Evolutionary conservation across 192 early-diverging fungal species (phyloP).

Genomic region (Backusella australiensis): DNA sequence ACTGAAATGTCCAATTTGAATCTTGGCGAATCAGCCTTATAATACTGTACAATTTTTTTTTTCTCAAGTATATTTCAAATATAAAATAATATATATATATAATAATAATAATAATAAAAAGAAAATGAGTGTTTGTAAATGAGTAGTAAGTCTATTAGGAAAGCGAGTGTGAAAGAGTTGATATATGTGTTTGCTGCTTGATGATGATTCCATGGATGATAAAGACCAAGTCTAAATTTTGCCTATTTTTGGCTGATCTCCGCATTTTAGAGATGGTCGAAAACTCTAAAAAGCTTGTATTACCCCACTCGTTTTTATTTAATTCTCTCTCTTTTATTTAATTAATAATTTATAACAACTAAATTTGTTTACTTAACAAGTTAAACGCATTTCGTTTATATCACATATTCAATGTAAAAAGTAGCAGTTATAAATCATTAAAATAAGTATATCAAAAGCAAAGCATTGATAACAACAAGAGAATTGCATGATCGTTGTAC

Average conservation of each 20-base stretch:
- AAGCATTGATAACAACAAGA: neutral
- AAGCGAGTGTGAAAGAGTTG: neutral
- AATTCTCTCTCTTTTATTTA: neutral
- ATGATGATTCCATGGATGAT: neutral
- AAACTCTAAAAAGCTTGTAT: neutral
- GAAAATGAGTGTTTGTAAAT: neutral
- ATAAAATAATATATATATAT: neutral
- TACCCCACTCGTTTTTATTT: neutral
- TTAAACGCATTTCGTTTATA: neutral
- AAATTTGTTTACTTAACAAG: neutral
- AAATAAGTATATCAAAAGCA: too few species aligned
- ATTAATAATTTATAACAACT: neutral
- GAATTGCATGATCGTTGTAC: neutral
- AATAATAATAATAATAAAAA: neutral
- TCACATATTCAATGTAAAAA: too few species aligned
- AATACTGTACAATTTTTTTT: neutral
- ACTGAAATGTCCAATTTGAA: neutral
- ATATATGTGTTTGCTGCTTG: neutral
- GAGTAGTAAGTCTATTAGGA: neutral
- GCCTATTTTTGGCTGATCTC: neutral
- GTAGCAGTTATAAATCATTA: too few species aligned
- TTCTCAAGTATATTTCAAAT: neutral
- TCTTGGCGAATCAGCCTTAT: neutral
- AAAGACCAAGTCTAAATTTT: neutral
- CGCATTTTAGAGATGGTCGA: neutral